Evolutionary conservation across 768 basidiomycete species (phyloP).

Genomic region (Phylloporus scabripes): DNA sequence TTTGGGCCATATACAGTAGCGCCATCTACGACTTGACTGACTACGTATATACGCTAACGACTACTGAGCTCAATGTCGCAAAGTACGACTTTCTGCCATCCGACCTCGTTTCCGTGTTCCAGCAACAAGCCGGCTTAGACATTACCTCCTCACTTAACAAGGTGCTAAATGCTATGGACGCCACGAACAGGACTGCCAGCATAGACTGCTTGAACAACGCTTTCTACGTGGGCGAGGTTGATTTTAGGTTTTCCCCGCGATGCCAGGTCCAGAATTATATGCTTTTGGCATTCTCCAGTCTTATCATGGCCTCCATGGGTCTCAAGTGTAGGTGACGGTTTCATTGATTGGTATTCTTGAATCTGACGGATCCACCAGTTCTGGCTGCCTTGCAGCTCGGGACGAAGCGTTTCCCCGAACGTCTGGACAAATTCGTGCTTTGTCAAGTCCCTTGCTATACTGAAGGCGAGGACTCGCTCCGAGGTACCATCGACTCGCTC

Average conservation of each 20-base stretch:
- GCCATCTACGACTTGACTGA: slow-evolving; percentile 60
- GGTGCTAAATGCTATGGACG: slow-evolving; percentile 39
- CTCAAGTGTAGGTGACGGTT: slow-evolving; percentile 48
- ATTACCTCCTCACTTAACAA: slow-evolving; percentile 47
- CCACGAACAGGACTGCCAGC: slow-evolving; percentile 34
- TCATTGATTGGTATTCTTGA: not conserved
- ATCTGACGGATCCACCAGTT: slow-evolving; percentile 36
- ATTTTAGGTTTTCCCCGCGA: slow-evolving; percentile 51
- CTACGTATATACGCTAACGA: slow-evolving; percentile 56
- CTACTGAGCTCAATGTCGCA: slow-evolving; percentile 37
- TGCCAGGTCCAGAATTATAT: slow-evolving; percentile 62
- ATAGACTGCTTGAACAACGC: slow-evolving; percentile 53
- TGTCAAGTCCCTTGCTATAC: slow-evolving; percentile 70
- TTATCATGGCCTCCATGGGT: slow-evolving; percentile 52
- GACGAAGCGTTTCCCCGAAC: slow-evolving; percentile 56
- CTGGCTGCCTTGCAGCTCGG: slow-evolving; percentile 59
- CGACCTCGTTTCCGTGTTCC: slow-evolving; percentile 46
- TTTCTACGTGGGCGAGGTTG: slow-evolving; percentile 53
- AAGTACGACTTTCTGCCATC: slow-evolving; percentile 50
- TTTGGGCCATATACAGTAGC: slow-evolving; percentile 57
- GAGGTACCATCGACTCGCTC: slow-evolving; percentile 63
- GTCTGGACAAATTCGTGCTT: slow-evolving; percentile 64
- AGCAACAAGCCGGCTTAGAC: slow-evolving; percentile 56
- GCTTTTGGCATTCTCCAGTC: slow-evolving; percentile 47
- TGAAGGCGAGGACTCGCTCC: slow-evolving; percentile 64